Evolutionary conservation across 768 basidiomycete genomes (phyloP).

Genomic region (Tylopilus felleus): DNA sequence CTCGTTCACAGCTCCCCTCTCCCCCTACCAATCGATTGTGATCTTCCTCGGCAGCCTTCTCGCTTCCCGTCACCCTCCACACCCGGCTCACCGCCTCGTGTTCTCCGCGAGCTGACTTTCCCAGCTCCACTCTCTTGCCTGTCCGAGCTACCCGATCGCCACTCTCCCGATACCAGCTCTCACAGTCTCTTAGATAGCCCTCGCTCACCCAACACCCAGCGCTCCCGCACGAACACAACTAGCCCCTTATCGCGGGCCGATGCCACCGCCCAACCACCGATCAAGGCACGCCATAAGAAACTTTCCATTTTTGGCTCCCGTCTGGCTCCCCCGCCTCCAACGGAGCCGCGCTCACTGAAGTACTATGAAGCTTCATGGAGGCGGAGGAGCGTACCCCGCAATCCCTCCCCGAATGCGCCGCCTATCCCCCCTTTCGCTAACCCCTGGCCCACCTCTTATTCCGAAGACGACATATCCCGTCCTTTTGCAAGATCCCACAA

Average conservation of each 20-base stretch:
- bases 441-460: constrained; percentile 25
- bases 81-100: constrained; percentile 27
- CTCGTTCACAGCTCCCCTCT: constrained; percentile 59
- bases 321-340: constrained; percentile 44
- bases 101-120: constrained; percentile 60
- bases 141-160: constrained; percentile 18
- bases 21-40: constrained; percentile 45
- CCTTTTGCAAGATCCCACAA: constrained; percentile 35
- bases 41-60: constrained; percentile 31
- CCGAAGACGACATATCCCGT: constrained; percentile 39
- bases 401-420: neutral
- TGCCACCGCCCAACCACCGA: constrained; percentile 4
- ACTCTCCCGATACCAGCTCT: constrained; percentile 4
- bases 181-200: constrained; percentile 4
- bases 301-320: constrained; percentile 40
- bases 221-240: constrained; percentile 1
- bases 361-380: constrained; percentile 52
- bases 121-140: constrained; percentile 67
- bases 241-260: constrained; percentile 26
- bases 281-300: constrained; percentile 19
- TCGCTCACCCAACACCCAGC: constrained; percentile 4
- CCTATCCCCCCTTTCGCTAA: constrained; percentile 21
- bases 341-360: constrained; percentile 44
- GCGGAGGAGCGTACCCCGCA: constrained; percentile 4
- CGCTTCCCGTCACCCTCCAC: constrained; percentile 14